A percentile compares a stretch with the other conserved stretches of the same genome.
Conservation (phyloP, 805 yeast genomes). For the Metschnikowia lunata region DNA sequence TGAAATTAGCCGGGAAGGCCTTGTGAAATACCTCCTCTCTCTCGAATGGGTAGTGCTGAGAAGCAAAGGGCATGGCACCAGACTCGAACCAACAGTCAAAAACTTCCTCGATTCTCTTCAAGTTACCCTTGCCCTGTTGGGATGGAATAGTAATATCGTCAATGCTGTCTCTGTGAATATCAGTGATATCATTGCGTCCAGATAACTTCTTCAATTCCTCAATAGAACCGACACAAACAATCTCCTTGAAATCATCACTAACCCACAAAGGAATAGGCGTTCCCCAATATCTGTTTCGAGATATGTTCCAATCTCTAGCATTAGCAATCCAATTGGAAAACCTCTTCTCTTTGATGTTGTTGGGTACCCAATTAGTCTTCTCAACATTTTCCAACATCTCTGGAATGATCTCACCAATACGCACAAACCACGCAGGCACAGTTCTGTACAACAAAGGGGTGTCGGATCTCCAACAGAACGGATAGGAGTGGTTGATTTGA, state of each 20-base stretch:
- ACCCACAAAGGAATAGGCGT: constrained; percentile 99
- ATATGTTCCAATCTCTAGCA: constrained; percentile 98
- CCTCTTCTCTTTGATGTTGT: constrained; percentile 84
- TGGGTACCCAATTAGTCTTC: constrained; percentile 93
- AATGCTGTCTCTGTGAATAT: constrained; percentile 89
- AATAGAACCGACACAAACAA: constrained; percentile 90
- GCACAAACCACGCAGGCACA: constrained; percentile 98
- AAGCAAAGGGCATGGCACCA: constrained; percentile 98
- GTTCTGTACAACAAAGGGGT: constrained; percentile 95
- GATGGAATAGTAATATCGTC: constrained; percentile 94
- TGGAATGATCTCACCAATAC: constrained; percentile 82
- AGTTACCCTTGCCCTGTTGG: constrained; percentile 76
- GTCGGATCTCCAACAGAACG: constrained; percentile 99
- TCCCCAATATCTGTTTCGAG: constrained; percentile 99
- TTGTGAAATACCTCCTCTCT: constrained; percentile 61
- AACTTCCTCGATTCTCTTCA: constrained; percentile 93
- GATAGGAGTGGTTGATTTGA: constrained; percentile 93
- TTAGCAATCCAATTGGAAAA: constrained; percentile 97
- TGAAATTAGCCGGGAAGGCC: constrained; percentile 95
- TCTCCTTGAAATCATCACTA: constrained; percentile 86
- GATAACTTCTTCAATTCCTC: constrained; percentile 80
- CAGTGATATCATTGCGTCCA: constrained; percentile 77
- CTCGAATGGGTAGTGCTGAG: constrained; percentile 96
- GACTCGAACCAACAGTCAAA: constrained; percentile 99
- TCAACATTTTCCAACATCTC: constrained; percentile 83